phyloP scores from a whole-genome alignment of 2,329 filamentous ascomycete genomes.

The Alternaria arbusti region DNA sequence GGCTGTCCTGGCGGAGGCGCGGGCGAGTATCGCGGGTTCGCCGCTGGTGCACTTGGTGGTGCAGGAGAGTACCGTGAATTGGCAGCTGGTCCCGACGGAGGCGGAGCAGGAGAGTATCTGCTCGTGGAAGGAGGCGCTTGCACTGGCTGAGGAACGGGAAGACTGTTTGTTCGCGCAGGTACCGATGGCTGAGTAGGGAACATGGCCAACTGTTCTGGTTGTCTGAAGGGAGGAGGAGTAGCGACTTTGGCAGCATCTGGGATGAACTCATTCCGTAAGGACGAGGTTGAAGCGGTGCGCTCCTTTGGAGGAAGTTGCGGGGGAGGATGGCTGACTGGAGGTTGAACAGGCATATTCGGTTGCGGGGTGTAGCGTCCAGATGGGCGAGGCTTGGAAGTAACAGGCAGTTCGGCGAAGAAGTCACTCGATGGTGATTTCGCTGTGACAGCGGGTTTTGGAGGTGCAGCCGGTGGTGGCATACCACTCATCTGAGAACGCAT shows the following conservation, averaged over 20 bases:
- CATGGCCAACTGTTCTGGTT: slow-evolving; percentile 51
- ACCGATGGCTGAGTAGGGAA: slow-evolving; percentile 43
- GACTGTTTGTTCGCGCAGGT: slow-evolving; percentile 38
- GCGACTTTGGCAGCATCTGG: slow-evolving; percentile 31
- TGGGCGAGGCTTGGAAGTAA: slow-evolving; percentile 51
- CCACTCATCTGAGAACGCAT: slow-evolving; percentile 40
- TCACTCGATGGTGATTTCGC: slow-evolving; percentile 44
- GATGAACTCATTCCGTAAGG: slow-evolving; percentile 43
- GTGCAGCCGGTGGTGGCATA: slow-evolving; percentile 28
- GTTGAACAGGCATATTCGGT: slow-evolving; percentile 33
- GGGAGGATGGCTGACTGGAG: slow-evolving; percentile 27
- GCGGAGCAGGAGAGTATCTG: slow-evolving; percentile 42
- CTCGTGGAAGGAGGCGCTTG: slow-evolving; percentile 27
- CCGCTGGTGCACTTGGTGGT: slow-evolving; percentile 40
- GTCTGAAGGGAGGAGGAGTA: slow-evolving; percentile 43
- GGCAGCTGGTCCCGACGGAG: slow-evolving; percentile 37
- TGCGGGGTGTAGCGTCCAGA: slow-evolving; percentile 50
- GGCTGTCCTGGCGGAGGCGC: slow-evolving; percentile 44
- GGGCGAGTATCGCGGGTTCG: slow-evolving; percentile 51
- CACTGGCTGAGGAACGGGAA: slow-evolving; percentile 40
- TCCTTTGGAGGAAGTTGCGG: slow-evolving; percentile 41
- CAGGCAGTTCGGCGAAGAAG: slow-evolving; percentile 58
- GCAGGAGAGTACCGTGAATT: slow-evolving; percentile 47
- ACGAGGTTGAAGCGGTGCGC: slow-evolving; percentile 45
- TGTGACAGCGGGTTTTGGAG: slow-evolving; percentile 34